phyloP scores from a whole-genome alignment of 2,329 filamentous ascomycete species.

The Calonectria hawksworthii region DNA sequence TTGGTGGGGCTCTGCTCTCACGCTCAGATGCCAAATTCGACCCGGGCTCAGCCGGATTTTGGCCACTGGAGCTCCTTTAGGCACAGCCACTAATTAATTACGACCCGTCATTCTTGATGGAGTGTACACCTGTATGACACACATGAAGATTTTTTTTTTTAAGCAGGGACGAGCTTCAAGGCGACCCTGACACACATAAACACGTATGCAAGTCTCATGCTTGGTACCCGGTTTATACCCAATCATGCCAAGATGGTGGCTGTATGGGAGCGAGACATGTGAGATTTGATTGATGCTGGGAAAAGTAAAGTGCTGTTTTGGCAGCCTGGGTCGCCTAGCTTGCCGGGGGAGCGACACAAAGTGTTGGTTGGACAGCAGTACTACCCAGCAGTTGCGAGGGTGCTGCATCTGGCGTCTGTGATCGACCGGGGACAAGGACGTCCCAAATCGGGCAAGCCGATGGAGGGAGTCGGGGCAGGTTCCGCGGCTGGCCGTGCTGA shows the following conservation, averaged over 20 bases:
- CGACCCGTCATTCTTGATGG: conserved; percentile 16
- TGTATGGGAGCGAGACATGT: conserved; percentile 17
- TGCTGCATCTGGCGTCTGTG: conserved; percentile 24
- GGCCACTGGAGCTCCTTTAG: conserved; percentile 29
- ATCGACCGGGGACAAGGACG: conserved; percentile 22
- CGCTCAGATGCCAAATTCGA: conserved; percentile 20
- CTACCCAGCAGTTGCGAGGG: background rate
- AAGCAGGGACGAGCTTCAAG: background rate
- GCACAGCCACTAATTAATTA: conserved; percentile 26
- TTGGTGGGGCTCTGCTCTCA: conserved; percentile 14
- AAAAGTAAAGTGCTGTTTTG: conserved; percentile 3
- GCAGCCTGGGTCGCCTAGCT: background rate
- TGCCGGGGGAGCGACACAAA: background rate
- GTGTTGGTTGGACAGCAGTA: background rate
- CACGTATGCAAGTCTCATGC: background rate
- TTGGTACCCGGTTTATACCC: conserved; percentile 19
- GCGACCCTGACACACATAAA: conserved; percentile 7
- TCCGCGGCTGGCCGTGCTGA: conserved; percentile 29
- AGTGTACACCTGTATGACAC: conserved; percentile 20
- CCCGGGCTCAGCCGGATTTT: conserved; percentile 35
- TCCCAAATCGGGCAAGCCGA: conserved; percentile 37
- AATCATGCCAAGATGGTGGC: conserved; percentile 10
- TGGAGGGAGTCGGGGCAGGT: conserved; percentile 22
- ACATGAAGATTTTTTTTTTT: conserved; percentile 28
- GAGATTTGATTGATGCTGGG: conserved; percentile 14